A percentile compares a stretch with the other conserved stretches of the same genome.
Conservation (phyloP, 2,329 filamentous ascomycete genomes). For the Ophiostoma ulmi region DNA sequence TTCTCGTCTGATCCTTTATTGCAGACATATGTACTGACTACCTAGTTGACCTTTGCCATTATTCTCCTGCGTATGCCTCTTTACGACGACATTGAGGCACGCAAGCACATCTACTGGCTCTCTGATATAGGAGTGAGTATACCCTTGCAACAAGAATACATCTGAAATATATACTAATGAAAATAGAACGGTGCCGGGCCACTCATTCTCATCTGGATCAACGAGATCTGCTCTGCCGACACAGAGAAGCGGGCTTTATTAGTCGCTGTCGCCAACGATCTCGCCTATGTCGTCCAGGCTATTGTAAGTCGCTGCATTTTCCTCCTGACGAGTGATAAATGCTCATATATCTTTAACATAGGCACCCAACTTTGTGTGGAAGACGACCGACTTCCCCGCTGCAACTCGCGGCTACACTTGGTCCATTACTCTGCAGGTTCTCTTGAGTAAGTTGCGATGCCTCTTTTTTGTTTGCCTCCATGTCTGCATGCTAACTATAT, state of each 20-base stretch:
- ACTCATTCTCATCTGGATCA: slow-evolving; percentile 36
- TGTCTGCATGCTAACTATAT: not conserved
- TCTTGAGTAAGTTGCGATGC: slow-evolving; percentile 27
- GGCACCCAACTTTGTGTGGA: slow-evolving; percentile 40
- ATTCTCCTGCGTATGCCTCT: slow-evolving; percentile 36
- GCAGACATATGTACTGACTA: not conserved
- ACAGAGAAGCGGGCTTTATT: slow-evolving; percentile 31
- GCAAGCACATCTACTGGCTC: slow-evolving; percentile 38
- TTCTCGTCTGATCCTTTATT: not conserved
- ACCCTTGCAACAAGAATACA: no score
- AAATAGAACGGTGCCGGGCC: slow-evolving; percentile 34
- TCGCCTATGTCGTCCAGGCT: slow-evolving; percentile 31
- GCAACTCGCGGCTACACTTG: slow-evolving; percentile 38
- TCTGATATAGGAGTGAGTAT: slow-evolving; percentile 31
- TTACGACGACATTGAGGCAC: slow-evolving; percentile 35
- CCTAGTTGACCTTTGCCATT: slow-evolving; percentile 29
- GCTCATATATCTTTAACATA: not conserved
- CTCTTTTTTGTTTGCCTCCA: no score
- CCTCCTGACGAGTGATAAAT: not conserved
- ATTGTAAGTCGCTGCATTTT: slow-evolving; percentile 26
- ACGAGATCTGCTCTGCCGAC: slow-evolving; percentile 30
- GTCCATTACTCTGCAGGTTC: slow-evolving; percentile 34
- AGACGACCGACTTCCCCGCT: slow-evolving; percentile 38
- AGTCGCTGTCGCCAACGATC: slow-evolving; percentile 29
- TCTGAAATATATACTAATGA: not conserved